A percentile compares a stretch with the other conserved stretches of the same genome.
Evolutionary conservation across 2,329 filamentous ascomycete species (phyloP).

Genomic region (Stachybotrys chlorohalonatus): DNA sequence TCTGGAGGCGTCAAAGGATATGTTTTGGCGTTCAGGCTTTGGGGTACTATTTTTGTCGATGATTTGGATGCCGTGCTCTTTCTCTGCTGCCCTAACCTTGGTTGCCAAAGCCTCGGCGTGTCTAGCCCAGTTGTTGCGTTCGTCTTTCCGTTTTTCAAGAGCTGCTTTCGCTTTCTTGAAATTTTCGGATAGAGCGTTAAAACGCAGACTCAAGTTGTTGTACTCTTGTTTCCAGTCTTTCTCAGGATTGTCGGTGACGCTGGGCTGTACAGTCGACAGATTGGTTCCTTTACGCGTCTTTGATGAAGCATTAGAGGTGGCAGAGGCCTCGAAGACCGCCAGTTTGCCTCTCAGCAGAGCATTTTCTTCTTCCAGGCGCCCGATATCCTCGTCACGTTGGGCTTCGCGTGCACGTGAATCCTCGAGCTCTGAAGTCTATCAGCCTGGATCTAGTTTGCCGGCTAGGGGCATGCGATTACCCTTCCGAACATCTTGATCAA

Average conservation of each 20-base stretch:
- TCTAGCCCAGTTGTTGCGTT: slow-evolving; percentile 34
- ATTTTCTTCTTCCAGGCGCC: slow-evolving; percentile 10
- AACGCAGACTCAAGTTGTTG: slow-evolving; percentile 27
- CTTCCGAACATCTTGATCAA: slow-evolving; percentile 26
- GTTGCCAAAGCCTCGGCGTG: slow-evolving; percentile 33
- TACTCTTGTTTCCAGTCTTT: slow-evolving; percentile 22
- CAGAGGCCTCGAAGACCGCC: neutral
- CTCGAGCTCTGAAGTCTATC: neutral
- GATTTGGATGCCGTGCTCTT: slow-evolving; percentile 23
- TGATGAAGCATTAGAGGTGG: slow-evolving; percentile 1
- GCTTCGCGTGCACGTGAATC: neutral
- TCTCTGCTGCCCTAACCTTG: slow-evolving; percentile 33
- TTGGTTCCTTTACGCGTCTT: neutral
- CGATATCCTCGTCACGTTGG: slow-evolving; percentile 7
- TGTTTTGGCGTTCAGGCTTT: neutral
- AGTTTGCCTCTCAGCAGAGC: slow-evolving; percentile 9
- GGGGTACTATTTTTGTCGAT: slow-evolving; percentile 9
- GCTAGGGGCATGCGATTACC: slow-evolving; percentile 16
- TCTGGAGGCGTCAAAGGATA: neutral
- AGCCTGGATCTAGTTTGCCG: neutral
- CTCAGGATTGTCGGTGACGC: slow-evolving; percentile 2
- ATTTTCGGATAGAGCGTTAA: slow-evolving; percentile 28
- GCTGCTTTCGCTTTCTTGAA: slow-evolving; percentile 31
- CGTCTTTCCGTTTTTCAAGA: slow-evolving; percentile 29
- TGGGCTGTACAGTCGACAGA: neutral